Base-by-base conservation (phyloP, 2,329 filamentous ascomycete species). In the Hypoxylon sp. region DNA sequence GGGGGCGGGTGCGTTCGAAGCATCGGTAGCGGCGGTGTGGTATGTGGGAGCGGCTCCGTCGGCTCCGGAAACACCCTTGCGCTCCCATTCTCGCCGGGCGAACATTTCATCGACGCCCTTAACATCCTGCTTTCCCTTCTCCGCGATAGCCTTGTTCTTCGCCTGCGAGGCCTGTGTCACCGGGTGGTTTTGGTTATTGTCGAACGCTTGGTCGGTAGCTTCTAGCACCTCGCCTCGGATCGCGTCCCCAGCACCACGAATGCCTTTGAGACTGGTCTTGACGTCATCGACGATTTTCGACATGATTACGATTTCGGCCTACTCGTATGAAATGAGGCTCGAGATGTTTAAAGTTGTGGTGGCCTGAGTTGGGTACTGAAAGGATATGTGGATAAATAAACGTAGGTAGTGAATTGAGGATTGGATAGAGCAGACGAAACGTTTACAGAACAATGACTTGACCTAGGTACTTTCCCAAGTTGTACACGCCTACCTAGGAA, bases 231-330 rank as follows among this genome's bases (percentile, higher is more conserved):
- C 67, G 32, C 75, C 76, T n/a, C 75, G 73, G n/a, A 77, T 51
- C 8, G 72, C 69, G 51, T 78, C 75, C 33, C 76, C 75, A 4
- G 71, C 73, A 54, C 75, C 75, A 16, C 66, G 72, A 57, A 77
- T 64, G 60, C 75, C 75, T 57, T 77, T 76, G 14, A 76, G 32
- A 53, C 73, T 69, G 14, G 74, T 73, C 64, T 76, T 76, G 44
- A 77, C 64, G 67, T 77, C 75, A n/a, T 76, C 64, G 24, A 74
- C 58, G 8, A 76, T 64, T 46, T 73, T 74, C 4, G 72, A 72
- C 75, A 77, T 77, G 11, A n/a, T 70, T 64, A 18, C 12, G 4
- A 20, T 16, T 38, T 38, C n/a, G 6, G 36, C 18, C n/a, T 6
- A 38, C 36, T 38, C n/a, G 8, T 40, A 40, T 20, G 36, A 11